A percentile compares a stretch with the other conserved stretches of the same genome.
Conservation (phyloP, 148 eudicot species). For the Mesembryanthemum crystallinum region DNA sequence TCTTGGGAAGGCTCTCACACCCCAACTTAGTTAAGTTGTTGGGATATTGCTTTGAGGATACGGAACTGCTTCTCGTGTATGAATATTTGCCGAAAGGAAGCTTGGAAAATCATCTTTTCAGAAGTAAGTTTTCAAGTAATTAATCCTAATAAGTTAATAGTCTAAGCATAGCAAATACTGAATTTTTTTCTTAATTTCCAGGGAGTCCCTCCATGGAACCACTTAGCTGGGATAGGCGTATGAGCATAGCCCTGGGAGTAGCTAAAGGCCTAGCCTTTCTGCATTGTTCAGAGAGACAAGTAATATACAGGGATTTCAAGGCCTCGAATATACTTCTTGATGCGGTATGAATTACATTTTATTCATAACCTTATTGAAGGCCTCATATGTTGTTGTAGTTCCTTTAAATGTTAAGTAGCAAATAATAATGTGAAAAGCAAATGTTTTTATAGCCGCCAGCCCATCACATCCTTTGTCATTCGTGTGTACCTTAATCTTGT, state of each 20-base stretch:
- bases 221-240: constrained; percentile 52
- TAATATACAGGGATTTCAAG: constrained; percentile 64
- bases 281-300: constrained; percentile 43
- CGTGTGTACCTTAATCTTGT: neutral
- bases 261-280: constrained; percentile 62
- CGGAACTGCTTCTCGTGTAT: constrained; percentile 52
- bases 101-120: constrained; percentile 61
- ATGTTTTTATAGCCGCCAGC: too few species aligned
- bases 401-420: neutral
- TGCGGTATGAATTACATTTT: constrained; percentile 24
- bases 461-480: too few species aligned
- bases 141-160: neutral
- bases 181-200: constrained; percentile 23
- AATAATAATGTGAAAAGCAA: too few species aligned
- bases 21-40: constrained; percentile 55
- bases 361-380: neutral
- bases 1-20: constrained; percentile 57
- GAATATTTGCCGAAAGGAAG: constrained; percentile 60
- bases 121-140: constrained; percentile 36
- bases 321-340: constrained; percentile 71
- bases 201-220: constrained; percentile 41
- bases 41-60: constrained; percentile 62
- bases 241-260: constrained; percentile 57
- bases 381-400: neutral
- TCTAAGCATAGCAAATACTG: neutral